Evolutionary conservation across 257 asterid genomes (phyloP), one percentile per base, ranked within the genome.

Genomic region (Leonotis leonurus): DNA sequence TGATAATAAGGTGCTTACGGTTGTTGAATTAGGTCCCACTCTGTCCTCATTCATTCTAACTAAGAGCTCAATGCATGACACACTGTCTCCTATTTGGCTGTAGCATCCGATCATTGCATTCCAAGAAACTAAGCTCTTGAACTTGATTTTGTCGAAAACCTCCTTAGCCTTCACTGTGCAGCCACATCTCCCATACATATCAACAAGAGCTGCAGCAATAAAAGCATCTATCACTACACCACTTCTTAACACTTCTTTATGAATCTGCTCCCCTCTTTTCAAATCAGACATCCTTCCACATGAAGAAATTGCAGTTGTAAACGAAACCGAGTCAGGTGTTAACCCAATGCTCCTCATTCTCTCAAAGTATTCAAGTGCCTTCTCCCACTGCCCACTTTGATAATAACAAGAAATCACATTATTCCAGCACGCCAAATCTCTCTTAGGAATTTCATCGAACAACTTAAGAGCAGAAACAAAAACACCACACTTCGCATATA

Each of bases 161-260:
- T 75, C 80, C 61, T 64, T 70, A 8, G 94, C 97, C 78, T 43
- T 82, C 43, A 74, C 86, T 37, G 78, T 56, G 65, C 71, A 61
- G 40, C 94, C 95, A 69, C 88, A 84, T 80, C 80, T 89, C 33
- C 95, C 97, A 60, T 84, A 89, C 95, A 86, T 77, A 80, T 84
- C 94, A 49, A 89, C 83, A 60, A 89, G 95, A 45, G 95, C 81
- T 53, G 91, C 64, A 65, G 78, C 69, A 70, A 84, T 75, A 67
- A 79, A 86, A 46, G 62, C 73, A 70, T 89, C 96, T 71, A 70
- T 64, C 3, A 26, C 70, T 41, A 81, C 67, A 59, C 77, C 81
- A 17, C 73, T 77, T 20, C 71, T 69, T 26, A 62, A 56, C 54
- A 85, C 72, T 16, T 85, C 83, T 26, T 74, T 78, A 60, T 89